phyloP scores from a whole-genome alignment of 257 asterid genomes.

The Solanum phureja region DNA sequence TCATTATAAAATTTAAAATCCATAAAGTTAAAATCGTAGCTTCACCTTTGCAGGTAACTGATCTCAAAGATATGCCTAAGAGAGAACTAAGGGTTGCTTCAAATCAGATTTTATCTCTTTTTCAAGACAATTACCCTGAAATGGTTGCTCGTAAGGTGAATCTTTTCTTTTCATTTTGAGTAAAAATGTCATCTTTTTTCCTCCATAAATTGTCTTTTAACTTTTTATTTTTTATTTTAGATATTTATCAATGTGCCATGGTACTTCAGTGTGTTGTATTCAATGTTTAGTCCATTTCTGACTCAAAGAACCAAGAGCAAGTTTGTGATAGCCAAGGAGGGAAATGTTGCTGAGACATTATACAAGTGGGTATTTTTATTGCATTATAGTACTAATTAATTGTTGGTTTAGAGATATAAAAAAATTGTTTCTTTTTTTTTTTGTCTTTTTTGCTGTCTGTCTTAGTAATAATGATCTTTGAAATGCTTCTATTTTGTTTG shows the following conservation, averaged over 20 bases:
- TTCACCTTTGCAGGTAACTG: constrained; percentile 35
- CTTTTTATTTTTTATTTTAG: not conserved
- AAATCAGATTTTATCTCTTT: constrained; percentile 68
- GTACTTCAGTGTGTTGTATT: constrained; percentile 85
- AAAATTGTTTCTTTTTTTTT: not conserved
- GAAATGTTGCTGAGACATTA: constrained; percentile 76
- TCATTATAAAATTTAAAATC: too few relatives aligned
- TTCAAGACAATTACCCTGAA: constrained; percentile 94
- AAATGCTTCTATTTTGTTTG: constrained; percentile 16
- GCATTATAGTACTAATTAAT: not conserved
- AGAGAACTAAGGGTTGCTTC: constrained; percentile 79
- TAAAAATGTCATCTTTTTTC: not conserved
- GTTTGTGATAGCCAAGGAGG: constrained; percentile 89
- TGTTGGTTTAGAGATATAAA: not conserved
- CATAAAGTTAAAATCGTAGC: not conserved
- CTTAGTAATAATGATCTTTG: not conserved
- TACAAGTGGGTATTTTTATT: constrained; percentile 44
- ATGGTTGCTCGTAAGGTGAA: constrained; percentile 86
- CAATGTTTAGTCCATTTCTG: constrained; percentile 89
- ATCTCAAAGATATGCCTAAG: constrained; percentile 80
- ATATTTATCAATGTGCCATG: constrained; percentile 87
- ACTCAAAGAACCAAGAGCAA: constrained; percentile 95
- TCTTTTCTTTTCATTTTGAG: not conserved
- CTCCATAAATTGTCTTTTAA: not conserved
- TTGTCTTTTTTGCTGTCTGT: not conserved